Percentiles rank a stretch among this genome's conserved stretches.
Conservation (phyloP, 2,329 filamentous ascomycete genomes). For the Fusarium burgessii region DNA sequence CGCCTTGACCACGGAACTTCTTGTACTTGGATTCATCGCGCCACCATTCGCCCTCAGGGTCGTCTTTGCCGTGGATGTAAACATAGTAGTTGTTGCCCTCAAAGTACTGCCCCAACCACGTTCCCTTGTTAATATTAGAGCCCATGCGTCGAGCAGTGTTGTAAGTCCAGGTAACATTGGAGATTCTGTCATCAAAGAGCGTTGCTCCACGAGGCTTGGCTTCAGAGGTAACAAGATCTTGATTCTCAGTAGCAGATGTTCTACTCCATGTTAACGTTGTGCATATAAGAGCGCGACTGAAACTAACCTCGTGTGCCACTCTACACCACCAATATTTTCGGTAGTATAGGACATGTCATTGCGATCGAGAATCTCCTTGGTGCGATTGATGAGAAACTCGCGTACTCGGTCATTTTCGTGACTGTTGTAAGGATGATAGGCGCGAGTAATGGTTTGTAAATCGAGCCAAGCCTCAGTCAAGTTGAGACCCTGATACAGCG, state of each 20-base stretch:
- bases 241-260: background rate
- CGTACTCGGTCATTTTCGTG: slow-evolving; percentile 84
- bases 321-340: slow-evolving; percentile 52
- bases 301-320: slow-evolving; percentile 46
- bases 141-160: slow-evolving; percentile 33
- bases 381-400: slow-evolving; percentile 77
- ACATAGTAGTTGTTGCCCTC: slow-evolving; percentile 93
- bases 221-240: background rate
- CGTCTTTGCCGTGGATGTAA: slow-evolving; percentile 86
- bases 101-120: slow-evolving; percentile 76
- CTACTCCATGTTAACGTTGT: slow-evolving; percentile 18
- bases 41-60: slow-evolving; percentile 82
- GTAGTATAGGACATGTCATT: slow-evolving; percentile 66
- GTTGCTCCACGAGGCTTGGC: slow-evolving; percentile 58
- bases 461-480: slow-evolving; percentile 89
- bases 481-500: slow-evolving; percentile 73
- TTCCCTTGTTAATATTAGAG: slow-evolving; percentile 39
- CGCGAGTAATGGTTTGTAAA: slow-evolving; percentile 77
- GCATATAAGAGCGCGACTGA: background rate
- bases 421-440: slow-evolving; percentile 91
- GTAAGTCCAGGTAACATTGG: slow-evolving; percentile 78
- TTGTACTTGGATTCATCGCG: slow-evolving; percentile 56
- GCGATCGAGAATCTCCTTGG: slow-evolving; percentile 74
- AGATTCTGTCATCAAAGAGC: slow-evolving; percentile 81
- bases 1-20: slow-evolving; percentile 70